A percentile compares a stretch with the other conserved stretches of the same genome.
These are phyloP conservation scores for Aspergillus calidoustus DNA, from an alignment of 2,329 filamentous ascomycete species.

Conservation along the genomic window DNA sequence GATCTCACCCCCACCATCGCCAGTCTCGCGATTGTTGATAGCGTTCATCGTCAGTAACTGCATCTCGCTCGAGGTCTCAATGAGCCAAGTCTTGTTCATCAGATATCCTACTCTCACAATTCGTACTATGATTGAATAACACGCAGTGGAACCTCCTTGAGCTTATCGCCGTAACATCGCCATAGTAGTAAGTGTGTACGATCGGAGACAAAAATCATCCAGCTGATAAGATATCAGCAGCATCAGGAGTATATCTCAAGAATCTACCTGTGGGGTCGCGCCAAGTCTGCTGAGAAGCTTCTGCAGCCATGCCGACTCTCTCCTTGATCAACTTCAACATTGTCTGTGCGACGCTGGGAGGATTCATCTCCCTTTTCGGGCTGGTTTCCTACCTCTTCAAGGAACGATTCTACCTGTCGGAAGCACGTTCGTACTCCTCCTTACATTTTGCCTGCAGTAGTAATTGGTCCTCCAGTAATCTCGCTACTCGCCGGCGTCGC, in stretches of 20 bases:
- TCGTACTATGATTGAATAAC: slow-evolving; percentile 46
- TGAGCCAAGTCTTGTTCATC: slow-evolving; percentile 20
- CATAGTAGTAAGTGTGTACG: slow-evolving; percentile 1
- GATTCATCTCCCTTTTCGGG: slow-evolving; percentile 88
- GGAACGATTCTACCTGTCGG: slow-evolving; percentile 87
- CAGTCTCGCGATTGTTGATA: not conserved
- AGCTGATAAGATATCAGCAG: not conserved
- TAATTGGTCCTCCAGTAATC: slow-evolving; percentile 64
- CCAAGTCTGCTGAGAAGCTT: not conserved
- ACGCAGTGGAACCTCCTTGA: slow-evolving; percentile 24
- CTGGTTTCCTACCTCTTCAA: slow-evolving; percentile 88
- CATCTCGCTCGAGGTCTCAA: slow-evolving; percentile 9
- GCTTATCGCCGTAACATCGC: not conserved
- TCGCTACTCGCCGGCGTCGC: slow-evolving; percentile 77
- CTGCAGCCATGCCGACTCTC: slow-evolving; percentile 61
- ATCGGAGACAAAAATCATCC: not conserved
- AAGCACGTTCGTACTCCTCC: slow-evolving; percentile 70
- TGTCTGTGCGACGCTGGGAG: slow-evolving; percentile 77
- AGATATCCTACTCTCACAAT: not conserved
- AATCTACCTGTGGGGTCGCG: not conserved
- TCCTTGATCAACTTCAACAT: slow-evolving; percentile 81
- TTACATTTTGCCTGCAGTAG: not conserved
- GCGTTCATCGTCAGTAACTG: not conserved
- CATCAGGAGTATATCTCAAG: not conserved
- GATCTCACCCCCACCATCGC: not conserved